Percentiles rank a stretch among this genome's conserved stretches.
These are phyloP conservation scores for Fusarium protoensiforme DNA, from an alignment of 2,329 filamentous ascomycete species.

Conservation along the genomic window DNA sequence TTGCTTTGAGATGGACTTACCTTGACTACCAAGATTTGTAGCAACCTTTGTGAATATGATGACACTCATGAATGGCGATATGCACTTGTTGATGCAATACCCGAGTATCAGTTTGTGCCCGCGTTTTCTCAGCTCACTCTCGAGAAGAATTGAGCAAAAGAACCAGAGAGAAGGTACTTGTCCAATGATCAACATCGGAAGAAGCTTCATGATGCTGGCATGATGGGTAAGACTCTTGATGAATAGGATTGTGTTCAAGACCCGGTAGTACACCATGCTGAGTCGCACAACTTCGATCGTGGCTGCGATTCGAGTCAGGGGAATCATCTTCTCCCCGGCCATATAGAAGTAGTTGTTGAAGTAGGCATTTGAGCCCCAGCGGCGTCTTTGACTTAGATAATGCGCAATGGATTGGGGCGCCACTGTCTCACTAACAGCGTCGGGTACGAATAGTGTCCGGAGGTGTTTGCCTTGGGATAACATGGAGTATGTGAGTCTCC, in stretches of 20 bases:
- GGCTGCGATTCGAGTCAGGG: constrained; percentile 45
- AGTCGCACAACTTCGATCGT: constrained; percentile 46
- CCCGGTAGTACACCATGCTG: constrained; percentile 48
- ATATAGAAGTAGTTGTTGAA: constrained; percentile 51
- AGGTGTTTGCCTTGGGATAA: constrained; percentile 34
- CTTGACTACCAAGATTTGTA: constrained; percentile 34
- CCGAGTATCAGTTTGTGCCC: constrained; percentile 32
- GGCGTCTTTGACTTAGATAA: constrained; percentile 47
- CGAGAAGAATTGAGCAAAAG: constrained; percentile 30
- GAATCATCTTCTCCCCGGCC: constrained; percentile 52
- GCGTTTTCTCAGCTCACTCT: constrained; percentile 22
- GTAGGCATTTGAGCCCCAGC: constrained; percentile 50
- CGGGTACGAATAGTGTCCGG: constrained; percentile 46
- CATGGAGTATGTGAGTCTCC: constrained; percentile 37
- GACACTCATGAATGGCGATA: constrained; percentile 33
- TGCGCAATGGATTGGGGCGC: constrained; percentile 48
- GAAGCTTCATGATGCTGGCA: constrained; percentile 16
- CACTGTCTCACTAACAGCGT: constrained; percentile 48
- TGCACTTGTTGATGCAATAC: constrained; percentile 33
- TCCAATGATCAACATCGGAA: constrained; percentile 32
- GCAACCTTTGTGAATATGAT: constrained; percentile 42
- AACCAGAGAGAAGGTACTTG: constrained; percentile 32
- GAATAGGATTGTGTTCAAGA: constrained; percentile 47
- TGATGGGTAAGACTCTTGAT: constrained; percentile 24
- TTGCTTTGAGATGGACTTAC: neutral